Percentiles rank a stretch among this genome's conserved stretches.
These are phyloP conservation scores for Nigrospora sphaerica DNA, from an alignment of 2,329 filamentous ascomycete genomes.

Conservation along the genomic window DNA sequence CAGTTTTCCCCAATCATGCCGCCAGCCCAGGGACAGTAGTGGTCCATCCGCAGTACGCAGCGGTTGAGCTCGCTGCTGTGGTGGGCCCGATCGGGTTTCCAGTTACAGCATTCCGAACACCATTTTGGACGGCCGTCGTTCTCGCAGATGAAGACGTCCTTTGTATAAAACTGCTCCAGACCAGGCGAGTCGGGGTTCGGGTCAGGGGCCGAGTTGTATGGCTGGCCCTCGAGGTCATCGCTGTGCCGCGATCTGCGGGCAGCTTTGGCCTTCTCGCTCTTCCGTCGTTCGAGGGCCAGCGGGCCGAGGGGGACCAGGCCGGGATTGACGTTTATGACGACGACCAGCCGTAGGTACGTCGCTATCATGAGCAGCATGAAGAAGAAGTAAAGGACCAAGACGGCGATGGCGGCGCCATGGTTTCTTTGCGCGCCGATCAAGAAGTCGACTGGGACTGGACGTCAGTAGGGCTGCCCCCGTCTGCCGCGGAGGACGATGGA, in stretches of 20 bases:
- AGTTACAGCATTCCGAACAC: conserved; percentile 77
- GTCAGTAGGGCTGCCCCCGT: no score
- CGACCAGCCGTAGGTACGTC: conserved; percentile 65
- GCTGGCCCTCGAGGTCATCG: conserved; percentile 26
- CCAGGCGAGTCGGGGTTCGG: conserved; percentile 55
- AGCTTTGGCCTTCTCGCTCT: conserved; percentile 11
- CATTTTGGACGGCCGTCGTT: conserved; percentile 76
- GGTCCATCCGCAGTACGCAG: conserved; percentile 87
- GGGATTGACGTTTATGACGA: conserved; percentile 61
- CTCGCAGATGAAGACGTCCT: conserved; percentile 79
- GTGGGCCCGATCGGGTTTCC: conserved; percentile 82
- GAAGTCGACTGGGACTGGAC: conserved; percentile 53
- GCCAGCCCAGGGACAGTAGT: conserved; percentile 96
- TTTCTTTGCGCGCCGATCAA: conserved; percentile 47
- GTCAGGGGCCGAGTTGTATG: conserved; percentile 30
- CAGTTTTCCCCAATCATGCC: conserved; percentile 81
- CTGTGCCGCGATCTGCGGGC: conserved; percentile 8
- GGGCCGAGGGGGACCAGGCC: conserved; percentile 65
- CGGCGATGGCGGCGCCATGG: conserved; percentile 53
- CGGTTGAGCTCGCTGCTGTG: conserved; percentile 77
- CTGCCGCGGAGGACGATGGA: neutral
- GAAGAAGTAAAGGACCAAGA: conserved; percentile 67
- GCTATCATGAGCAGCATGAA: conserved; percentile 59
- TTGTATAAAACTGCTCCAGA: conserved; percentile 71
- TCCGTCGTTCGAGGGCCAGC: conserved; percentile 19